A percentile compares a stretch with the other conserved stretches of the same genome.
phyloP scores from a whole-genome alignment of 2,329 filamentous ascomycete species.

The Gaeumannomyces tritici region DNA sequence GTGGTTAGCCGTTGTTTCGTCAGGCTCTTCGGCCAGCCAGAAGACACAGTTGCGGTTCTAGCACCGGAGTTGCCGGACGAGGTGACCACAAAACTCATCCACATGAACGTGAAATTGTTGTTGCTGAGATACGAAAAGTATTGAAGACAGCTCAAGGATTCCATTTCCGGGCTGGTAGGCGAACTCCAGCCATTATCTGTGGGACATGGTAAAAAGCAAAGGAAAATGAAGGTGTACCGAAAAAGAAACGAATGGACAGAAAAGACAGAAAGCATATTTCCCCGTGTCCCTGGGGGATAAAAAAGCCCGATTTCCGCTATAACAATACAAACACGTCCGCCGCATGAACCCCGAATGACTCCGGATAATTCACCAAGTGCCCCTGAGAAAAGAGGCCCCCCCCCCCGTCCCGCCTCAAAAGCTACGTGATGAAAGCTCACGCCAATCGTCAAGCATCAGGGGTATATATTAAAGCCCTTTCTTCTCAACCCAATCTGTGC shows the following conservation, averaged over 20 bases:
- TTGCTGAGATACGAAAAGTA: no score
- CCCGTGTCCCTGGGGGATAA: slow-evolving; percentile 8
- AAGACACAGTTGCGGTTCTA: no score
- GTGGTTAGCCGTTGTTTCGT: no score
- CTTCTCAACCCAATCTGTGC: neutral
- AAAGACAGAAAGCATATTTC: neutral
- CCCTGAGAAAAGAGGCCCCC: neutral
- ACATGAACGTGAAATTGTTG: no score
- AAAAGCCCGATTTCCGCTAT: neutral
- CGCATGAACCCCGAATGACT: neutral
- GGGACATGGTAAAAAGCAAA: no score
- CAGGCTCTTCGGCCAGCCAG: no score
- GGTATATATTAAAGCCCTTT: neutral
- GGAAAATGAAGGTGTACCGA: no score
- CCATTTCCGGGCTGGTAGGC: no score
- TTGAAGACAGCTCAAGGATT: no score
- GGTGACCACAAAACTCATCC: no score
- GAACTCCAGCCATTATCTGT: no score
- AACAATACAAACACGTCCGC: neutral
- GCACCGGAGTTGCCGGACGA: no score
- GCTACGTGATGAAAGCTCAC: neutral
- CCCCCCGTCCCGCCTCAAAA: neutral
- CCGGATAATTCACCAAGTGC: neutral
- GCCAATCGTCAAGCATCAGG: neutral
- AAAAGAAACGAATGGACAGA: neutral